Percentiles rank a stretch among this genome's conserved stretches.
Conservation (phyloP, 2,329 filamentous ascomycete species). For the Aspergillus nomiae region DNA sequence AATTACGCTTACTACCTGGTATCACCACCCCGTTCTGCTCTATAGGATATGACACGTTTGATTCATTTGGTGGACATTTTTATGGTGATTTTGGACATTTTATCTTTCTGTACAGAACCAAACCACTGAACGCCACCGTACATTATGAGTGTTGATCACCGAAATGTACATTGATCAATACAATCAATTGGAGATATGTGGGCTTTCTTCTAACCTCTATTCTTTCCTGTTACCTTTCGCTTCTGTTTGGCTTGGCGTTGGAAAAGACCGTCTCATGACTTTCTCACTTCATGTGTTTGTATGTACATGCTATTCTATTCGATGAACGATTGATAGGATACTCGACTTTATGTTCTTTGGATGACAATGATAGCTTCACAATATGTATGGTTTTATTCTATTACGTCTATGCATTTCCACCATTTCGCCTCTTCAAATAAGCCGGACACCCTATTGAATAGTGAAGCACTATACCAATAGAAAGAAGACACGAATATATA, state of each 20-base stretch:
- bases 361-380: not conserved
- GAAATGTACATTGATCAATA: not conserved
- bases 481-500: not conserved
- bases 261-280: not conserved
- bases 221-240: not conserved
- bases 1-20: not conserved
- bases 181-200: not conserved
- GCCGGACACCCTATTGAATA: not conserved
- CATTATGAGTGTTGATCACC: not conserved
- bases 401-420: not conserved
- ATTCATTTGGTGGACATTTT: not conserved
- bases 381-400: not conserved
- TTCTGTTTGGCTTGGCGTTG: not conserved
- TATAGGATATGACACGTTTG: not conserved
- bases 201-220: not conserved
- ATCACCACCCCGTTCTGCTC: not conserved
- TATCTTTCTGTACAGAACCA: not conserved
- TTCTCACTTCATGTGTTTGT: not conserved
- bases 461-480: not conserved
- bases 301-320: not conserved
- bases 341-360: not conserved
- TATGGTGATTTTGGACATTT: not conserved
- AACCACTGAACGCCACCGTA: not conserved
- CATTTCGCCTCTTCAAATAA: not conserved
- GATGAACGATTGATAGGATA: not conserved